These are phyloP conservation scores for Mycosphaerelloides madeirae DNA, from an alignment of 2,329 filamentous ascomycete genomes.

Conservation along the genomic window DNA sequence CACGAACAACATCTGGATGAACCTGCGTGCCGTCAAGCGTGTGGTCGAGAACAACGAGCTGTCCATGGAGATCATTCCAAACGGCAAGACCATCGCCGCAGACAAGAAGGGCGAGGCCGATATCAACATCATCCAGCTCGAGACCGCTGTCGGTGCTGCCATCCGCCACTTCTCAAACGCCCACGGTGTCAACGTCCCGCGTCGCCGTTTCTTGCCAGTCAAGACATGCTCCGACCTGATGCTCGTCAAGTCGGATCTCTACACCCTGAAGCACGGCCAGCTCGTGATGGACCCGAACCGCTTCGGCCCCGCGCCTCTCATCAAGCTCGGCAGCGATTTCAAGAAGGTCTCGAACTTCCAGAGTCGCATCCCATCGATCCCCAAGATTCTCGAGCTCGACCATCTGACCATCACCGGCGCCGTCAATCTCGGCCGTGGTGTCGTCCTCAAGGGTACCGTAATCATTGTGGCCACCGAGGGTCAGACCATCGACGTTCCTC, in stretches of 20 bases:
- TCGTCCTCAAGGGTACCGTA: slow-evolving; percentile 95
- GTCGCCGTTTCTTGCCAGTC: slow-evolving; percentile 96
- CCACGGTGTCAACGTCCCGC: slow-evolving; percentile 97
- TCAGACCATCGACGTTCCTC: slow-evolving; percentile 94
- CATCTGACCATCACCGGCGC: slow-evolving; percentile 97
- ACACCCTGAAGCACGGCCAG: slow-evolving; percentile 97
- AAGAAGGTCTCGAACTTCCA: slow-evolving; percentile 99
- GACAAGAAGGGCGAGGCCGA: slow-evolving; percentile 99
- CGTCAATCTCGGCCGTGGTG: slow-evolving; percentile 92
- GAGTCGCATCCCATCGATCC: slow-evolving; percentile 79
- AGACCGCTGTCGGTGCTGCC: slow-evolving; percentile 96
- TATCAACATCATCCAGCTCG: slow-evolving; percentile 93
- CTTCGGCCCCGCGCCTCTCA: slow-evolving; percentile 92
- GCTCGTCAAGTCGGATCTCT: slow-evolving; percentile 99
- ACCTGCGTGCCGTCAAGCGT: slow-evolving; percentile 94
- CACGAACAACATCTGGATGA: slow-evolving; percentile 99
- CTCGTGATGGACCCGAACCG: slow-evolving; percentile 94
- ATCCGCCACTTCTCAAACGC: slow-evolving; percentile 99
- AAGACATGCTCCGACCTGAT: slow-evolving; percentile 99
- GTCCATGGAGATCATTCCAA: slow-evolving; percentile 99
- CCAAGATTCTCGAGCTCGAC: slow-evolving; percentile 85
- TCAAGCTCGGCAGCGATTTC: slow-evolving; percentile 98
- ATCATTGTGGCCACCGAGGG: slow-evolving; percentile 98
- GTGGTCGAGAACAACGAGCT: slow-evolving; percentile 98
- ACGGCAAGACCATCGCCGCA: slow-evolving; percentile 95